Base-by-base conservation (phyloP, 2,329 filamentous ascomycete genomes). In the Colletotrichum coccodes region DNA sequence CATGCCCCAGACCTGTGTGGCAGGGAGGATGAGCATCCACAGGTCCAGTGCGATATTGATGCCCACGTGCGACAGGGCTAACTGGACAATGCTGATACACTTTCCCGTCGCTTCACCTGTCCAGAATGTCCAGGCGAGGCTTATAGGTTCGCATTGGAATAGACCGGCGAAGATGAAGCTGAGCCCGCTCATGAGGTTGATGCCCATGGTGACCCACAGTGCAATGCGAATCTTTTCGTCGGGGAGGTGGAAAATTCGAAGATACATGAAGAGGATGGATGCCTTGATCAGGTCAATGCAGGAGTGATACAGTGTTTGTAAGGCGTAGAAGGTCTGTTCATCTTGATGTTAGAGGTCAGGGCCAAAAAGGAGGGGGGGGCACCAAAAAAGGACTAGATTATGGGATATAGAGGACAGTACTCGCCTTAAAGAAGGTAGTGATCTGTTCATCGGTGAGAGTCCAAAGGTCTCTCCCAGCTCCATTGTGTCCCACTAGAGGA, bases 201-300 rank as follows among this genome's bases (percentile, higher is more conserved):
- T 12, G 2, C 8, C 40, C 23, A 54, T 30, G 0, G 65, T 65
- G 1, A 7, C 18, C 65, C 65, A 68, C 0, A 68, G 28, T n/a
- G 46, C 54, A 6, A 60, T 44, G 26, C 54, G 62, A 12, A 68
- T 58, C 40, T 65, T 68, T 28, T 68, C 65, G 23, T 57, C 65
- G 4, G 65, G 65, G 4, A 68, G 42, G 6, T 68, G 65, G 28
- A 68, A 68, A 0, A 68, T 68, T 5, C 65, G 61, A 6, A 68
- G 65, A 23, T 65, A 68, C 65, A 65, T 60, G 40, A 68, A 68
- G n/a, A 68, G 49, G 3, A 68, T 68, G 6, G 65, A 68, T 5
- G 34, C 65, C 40, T 68, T 68, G 34, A 68, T 52, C 32, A 68
- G 6, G 28, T 68, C 65, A 23, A 68, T 65, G 21, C 65, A 65